Conservation (phyloP, 2,329 filamentous ascomycete species). For the Aaosphaeria pasadenensis region DNA sequence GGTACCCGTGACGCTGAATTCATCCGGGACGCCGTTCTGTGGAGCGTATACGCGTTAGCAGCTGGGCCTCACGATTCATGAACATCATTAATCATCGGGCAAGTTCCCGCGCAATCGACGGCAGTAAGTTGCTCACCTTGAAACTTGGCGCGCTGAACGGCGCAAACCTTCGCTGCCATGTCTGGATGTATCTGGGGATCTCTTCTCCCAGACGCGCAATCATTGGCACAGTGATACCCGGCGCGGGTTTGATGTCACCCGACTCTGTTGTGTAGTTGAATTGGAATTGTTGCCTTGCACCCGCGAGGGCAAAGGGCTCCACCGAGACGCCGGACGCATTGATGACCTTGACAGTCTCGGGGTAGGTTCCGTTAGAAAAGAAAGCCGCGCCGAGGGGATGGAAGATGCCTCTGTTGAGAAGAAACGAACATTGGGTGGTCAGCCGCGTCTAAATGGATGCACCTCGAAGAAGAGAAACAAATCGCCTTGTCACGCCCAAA, state of each 20-base stretch:
- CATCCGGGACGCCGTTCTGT: conserved; percentile 35
- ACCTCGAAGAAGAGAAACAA: neutral
- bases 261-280: conserved; percentile 29
- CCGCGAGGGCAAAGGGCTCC: conserved; percentile 30
- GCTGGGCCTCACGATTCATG: neutral
- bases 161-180: conserved; percentile 32
- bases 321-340: conserved; percentile 30
- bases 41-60: neutral
- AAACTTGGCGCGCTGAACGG: conserved; percentile 31
- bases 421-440: conserved; percentile 18
- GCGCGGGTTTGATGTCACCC: conserved; percentile 22
- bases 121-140: conserved; percentile 24
- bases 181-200: conserved; percentile 29
- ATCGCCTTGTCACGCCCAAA: no score
- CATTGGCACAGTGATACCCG: conserved; percentile 18
- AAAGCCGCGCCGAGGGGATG: conserved; percentile 38
- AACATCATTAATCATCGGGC: neutral
- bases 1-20: conserved; percentile 31
- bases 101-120: neutral
- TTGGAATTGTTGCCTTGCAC: conserved; percentile 27
- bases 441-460: conserved; percentile 20
- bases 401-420: conserved; percentile 32
- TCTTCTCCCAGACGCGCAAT: conserved; percentile 21
- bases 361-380: conserved; percentile 36
- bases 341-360: conserved; percentile 34